Percentiles rank a stretch among this genome's conserved stretches.
These are phyloP conservation scores for Anaeramoeba flamelloides DNA, from an alignment of 78 protist species.

Conservation along the genomic window DNA sequence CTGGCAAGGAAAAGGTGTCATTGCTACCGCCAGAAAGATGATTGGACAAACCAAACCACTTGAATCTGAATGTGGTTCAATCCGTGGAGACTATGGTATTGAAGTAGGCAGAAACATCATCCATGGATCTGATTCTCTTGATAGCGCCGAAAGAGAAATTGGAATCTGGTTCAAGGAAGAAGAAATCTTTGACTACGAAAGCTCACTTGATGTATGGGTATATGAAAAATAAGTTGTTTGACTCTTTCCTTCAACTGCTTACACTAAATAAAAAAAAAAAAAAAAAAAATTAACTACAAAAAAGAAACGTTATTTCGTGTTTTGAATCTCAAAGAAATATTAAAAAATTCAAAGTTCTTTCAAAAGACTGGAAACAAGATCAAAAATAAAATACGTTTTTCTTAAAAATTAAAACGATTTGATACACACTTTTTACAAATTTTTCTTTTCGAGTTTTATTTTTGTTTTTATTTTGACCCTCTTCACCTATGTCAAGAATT, in stretches of 20 bases:
- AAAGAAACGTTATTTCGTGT: too few species aligned
- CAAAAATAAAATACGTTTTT: too few species aligned
- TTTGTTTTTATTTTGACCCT: too few species aligned
- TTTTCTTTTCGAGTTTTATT: too few species aligned
- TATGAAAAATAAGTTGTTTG: not conserved
- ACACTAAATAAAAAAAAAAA: too few species aligned
- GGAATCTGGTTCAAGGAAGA: conserved; percentile 44
- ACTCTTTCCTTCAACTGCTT: not conserved
- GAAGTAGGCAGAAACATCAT: conserved; percentile 45
- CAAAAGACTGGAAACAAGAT: too few species aligned
- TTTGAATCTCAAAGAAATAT: too few species aligned
- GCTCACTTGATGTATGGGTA: not conserved
- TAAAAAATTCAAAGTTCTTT: too few species aligned
- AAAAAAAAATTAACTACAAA: too few species aligned
- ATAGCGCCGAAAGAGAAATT: conserved; percentile 56
- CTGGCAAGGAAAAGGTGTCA: conserved; percentile 34
- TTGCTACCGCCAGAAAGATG: conserved; percentile 32
- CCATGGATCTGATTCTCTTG: conserved; percentile 63
- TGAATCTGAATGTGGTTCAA: conserved; percentile 52
- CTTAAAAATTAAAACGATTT: too few species aligned
- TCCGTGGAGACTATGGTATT: conserved; percentile 58
- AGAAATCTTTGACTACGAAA: conserved; percentile 11
- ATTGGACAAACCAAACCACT: conserved; percentile 66
- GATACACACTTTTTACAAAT: too few species aligned
- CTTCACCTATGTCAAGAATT: too few species aligned